Percentiles rank a stretch among this genome's conserved stretches.
phyloP scores from a whole-genome alignment of 2,329 filamentous ascomycete genomes.

The Verticillium alfalfae region DNA sequence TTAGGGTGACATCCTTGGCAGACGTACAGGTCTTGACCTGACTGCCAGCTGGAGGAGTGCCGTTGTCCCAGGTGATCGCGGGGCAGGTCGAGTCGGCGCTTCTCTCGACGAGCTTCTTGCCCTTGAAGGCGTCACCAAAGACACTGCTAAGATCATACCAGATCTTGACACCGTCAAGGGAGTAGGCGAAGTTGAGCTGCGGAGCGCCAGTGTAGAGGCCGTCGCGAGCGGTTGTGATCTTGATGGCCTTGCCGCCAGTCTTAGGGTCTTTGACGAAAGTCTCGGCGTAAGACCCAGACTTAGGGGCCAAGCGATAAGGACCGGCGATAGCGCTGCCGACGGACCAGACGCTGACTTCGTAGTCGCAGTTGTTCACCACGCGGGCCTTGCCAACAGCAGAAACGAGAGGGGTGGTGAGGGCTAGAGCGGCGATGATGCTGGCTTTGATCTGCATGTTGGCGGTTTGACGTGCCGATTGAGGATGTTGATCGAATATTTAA shows the following conservation, averaged over 20 bases:
- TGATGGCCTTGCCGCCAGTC: constrained; percentile 31
- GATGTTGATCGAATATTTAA: neutral
- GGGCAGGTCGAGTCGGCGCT: constrained; percentile 24
- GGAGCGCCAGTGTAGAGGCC: constrained; percentile 32
- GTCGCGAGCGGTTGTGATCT: constrained; percentile 25
- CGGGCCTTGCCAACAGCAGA: constrained; percentile 24
- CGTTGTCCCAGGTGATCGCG: constrained; percentile 26
- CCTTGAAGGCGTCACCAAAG: constrained; percentile 31
- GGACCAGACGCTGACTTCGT: constrained; percentile 29
- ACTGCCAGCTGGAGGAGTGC: constrained; percentile 26
- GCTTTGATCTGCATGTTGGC: neutral
- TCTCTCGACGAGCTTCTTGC: constrained; percentile 22
- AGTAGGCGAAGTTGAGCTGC: constrained; percentile 33
- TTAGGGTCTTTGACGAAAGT: constrained; percentile 24
- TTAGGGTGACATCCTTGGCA: constrained; percentile 24
- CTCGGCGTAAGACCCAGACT: constrained; percentile 24
- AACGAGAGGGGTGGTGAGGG: constrained; percentile 13
- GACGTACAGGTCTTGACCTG: constrained; percentile 30
- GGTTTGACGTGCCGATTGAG: neutral
- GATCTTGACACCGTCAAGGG: constrained; percentile 22
- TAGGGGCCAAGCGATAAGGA: constrained; percentile 17
- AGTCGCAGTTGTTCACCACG: constrained; percentile 29
- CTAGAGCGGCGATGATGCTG: constrained; percentile 15
- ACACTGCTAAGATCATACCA: constrained; percentile 34
- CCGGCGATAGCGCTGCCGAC: constrained; percentile 24